Conservation (phyloP, 345 rosid species). For the Eucalyptus erythrocorys region DNA sequence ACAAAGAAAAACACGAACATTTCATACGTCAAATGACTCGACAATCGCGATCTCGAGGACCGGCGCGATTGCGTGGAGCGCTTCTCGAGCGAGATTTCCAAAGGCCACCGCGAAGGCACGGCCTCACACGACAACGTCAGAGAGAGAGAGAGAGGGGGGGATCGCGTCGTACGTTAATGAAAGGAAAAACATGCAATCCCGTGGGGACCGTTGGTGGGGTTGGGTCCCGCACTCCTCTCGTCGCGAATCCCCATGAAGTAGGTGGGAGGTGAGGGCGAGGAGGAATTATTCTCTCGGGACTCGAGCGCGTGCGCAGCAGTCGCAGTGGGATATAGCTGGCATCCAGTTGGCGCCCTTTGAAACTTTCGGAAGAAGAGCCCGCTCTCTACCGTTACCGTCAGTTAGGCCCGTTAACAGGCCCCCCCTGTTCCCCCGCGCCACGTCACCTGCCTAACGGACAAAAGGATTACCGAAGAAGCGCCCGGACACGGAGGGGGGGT, state of each 20-base stretch:
- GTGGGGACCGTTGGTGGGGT: not conserved
- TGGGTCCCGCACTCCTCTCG: not conserved
- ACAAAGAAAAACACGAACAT: not conserved
- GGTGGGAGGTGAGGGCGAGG: not conserved
- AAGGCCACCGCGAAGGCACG: not conserved
- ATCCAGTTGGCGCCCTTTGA: constrained; percentile 2
- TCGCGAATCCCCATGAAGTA: not conserved
- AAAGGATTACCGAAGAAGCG: not conserved
- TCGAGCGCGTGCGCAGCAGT: not conserved
- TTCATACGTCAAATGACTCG: not conserved
- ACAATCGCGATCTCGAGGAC: not conserved
- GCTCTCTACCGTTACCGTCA: not conserved
- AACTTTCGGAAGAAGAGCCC: not conserved
- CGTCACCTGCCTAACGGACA: constrained; percentile 9
- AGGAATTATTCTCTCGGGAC: constrained; percentile 19
- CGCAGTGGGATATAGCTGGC: constrained; percentile 46
- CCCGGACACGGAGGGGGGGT: not conserved
- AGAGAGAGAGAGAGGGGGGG: not conserved
- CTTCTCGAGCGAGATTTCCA: not conserved
- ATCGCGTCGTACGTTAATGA: not conserved
- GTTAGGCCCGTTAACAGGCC: constrained; percentile 2
- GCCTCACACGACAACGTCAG: not conserved
- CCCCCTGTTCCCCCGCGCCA: not conserved
- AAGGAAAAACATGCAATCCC: not conserved
- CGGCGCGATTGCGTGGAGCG: not conserved